These are phyloP conservation scores for Hymenoscyphus occultus DNA, from an alignment of 2,329 filamentous ascomycete species.

Conservation along the genomic window DNA sequence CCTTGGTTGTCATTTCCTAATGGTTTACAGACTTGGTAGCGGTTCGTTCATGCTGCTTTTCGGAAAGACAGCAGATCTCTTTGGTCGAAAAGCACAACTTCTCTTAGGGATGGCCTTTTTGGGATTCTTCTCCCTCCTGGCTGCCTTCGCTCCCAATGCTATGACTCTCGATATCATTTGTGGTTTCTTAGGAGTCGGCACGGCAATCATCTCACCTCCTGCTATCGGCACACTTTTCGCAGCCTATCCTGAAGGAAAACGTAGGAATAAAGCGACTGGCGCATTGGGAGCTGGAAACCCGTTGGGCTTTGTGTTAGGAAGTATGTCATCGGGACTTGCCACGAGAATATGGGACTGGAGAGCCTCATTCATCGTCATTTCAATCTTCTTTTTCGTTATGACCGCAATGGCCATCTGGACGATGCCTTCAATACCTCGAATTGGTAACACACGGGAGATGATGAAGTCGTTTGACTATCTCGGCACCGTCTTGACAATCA, in stretches of 20 bases:
- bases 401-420: conserved; percentile 57
- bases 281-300: conserved; percentile 51
- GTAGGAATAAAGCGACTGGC: conserved; percentile 61
- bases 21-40: conserved; percentile 49
- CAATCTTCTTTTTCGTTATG: conserved; percentile 61
- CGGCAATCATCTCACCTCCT: conserved; percentile 61
- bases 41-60: conserved; percentile 66
- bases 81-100: conserved; percentile 61
- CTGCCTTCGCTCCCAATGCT: conserved; percentile 57
- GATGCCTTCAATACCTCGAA: conserved; percentile 55
- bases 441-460: conserved; percentile 10
- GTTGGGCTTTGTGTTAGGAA: conserved; percentile 42
- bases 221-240: conserved; percentile 63
- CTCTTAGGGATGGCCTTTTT: conserved; percentile 58
- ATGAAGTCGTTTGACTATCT: conserved; percentile 29
- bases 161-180: conserved; percentile 61
- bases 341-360: conserved; percentile 62
- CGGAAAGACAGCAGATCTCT: conserved; percentile 62
- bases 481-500: conserved; percentile 25
- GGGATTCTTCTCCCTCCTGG: conserved; percentile 52
- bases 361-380: conserved; percentile 58
- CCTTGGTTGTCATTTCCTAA: conserved; percentile 7
- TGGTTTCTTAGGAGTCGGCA: conserved; percentile 61
- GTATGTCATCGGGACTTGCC: conserved; percentile 60
- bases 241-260: conserved; percentile 58